These are phyloP conservation scores for Lojkania enalia DNA, from an alignment of 2,329 filamentous ascomycete species.

Conservation along the genomic window DNA sequence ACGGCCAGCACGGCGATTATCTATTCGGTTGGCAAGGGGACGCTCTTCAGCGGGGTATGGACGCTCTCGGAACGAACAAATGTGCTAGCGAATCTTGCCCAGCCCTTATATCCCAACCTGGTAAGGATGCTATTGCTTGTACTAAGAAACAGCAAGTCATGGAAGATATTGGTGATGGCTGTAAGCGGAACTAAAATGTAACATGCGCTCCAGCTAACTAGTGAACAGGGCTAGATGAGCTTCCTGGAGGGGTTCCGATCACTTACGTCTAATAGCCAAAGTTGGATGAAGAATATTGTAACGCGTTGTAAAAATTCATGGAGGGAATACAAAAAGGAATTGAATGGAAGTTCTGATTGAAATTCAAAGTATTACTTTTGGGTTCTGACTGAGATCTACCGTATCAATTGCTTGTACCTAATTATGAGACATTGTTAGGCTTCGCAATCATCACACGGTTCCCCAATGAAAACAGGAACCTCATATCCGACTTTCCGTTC, in stretches of 20 bases:
- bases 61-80: slow-evolving; percentile 30
- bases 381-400: too few relatives aligned
- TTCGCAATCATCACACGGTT: too few relatives aligned
- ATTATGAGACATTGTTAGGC: too few relatives aligned
- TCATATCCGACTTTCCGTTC: too few relatives aligned
- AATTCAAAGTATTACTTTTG: too few relatives aligned
- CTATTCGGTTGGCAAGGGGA: slow-evolving; percentile 36
- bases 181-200: slow-evolving; percentile 32
- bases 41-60: slow-evolving; percentile 34
- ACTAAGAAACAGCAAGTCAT: slow-evolving; percentile 50
- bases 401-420: too few relatives aligned
- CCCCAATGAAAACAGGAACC: too few relatives aligned
- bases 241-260: slow-evolving; percentile 32
- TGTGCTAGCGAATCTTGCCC: slow-evolving; percentile 36
- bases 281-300: too few relatives aligned
- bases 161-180: slow-evolving; percentile 47
- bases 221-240: slow-evolving; percentile 18
- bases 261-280: slow-evolving; percentile 13
- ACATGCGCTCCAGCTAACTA: slow-evolving; percentile 27
- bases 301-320: too few relatives aligned
- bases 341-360: too few relatives aligned
- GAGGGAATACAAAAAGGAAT: too few relatives aligned
- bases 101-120: slow-evolving; percentile 36
- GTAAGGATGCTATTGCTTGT: slow-evolving; percentile 26
- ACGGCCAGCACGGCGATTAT: slow-evolving; percentile 31